Percentiles rank a stretch among this genome's conserved stretches.
Conservation (phyloP, 306 rosid species). For the Quercus ilex region DNA sequence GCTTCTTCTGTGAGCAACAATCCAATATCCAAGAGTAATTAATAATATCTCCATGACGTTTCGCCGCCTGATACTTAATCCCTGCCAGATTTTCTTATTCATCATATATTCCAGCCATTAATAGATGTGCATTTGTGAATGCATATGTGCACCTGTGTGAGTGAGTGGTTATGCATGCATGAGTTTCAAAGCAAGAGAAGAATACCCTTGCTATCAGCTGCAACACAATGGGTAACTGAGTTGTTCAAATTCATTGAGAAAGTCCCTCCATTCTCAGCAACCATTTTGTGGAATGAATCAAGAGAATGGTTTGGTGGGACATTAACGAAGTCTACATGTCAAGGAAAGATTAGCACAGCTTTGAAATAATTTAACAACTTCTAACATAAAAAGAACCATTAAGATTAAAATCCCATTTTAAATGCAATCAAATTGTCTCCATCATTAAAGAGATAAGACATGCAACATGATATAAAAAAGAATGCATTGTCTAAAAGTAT, state of each 20-base stretch:
- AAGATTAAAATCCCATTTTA: slow-evolving; percentile 1
- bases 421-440: slow-evolving; percentile 6
- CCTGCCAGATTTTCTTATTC: slow-evolving; percentile 46
- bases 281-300: slow-evolving; percentile 73
- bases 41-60: slow-evolving; percentile 73
- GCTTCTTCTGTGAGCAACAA: slow-evolving; percentile 64
- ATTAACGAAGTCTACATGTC: slow-evolving; percentile 78
- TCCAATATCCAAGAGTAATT: slow-evolving; percentile 76
- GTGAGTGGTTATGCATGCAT: not conserved
- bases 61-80: slow-evolving; percentile 82
- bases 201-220: slow-evolving; percentile 85
- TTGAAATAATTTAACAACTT: slow-evolving; percentile 5
- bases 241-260: slow-evolving; percentile 91
- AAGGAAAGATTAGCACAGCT: slow-evolving; percentile 42
- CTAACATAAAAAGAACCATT: slow-evolving; percentile 2
- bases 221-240: slow-evolving; percentile 83
- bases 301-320: slow-evolving; percentile 76
- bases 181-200: slow-evolving; percentile 31
- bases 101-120: slow-evolving; percentile 23
- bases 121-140: not conserved
- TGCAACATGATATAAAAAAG: slow-evolving; percentile 8
- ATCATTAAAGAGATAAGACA: slow-evolving; percentile 7
- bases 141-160: not conserved
- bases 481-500: not conserved
- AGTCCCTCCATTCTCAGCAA: slow-evolving; percentile 90